These are phyloP conservation scores for Tricholoma terreum DNA, from an alignment of 768 basidiomycete species.

Conservation along the genomic window DNA sequence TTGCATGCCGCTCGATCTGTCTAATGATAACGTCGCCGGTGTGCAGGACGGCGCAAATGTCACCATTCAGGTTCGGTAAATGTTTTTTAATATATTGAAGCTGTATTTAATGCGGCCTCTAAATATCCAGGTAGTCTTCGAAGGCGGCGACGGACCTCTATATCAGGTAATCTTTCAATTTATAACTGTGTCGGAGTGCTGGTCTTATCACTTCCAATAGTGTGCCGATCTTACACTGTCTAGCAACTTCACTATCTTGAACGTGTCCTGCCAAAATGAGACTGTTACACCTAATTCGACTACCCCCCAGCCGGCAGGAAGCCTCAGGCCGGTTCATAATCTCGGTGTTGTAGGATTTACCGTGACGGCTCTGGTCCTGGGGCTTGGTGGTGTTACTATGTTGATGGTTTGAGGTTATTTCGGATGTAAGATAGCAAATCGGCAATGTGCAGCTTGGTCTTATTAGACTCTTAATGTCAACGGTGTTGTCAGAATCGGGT, in stretches of 20 bases:
- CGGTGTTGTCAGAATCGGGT: too few relatives aligned
- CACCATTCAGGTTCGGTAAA: conserved; percentile 52
- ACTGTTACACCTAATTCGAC: conserved; percentile 24
- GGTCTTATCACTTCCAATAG: conserved; percentile 37
- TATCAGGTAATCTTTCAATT: conserved; percentile 52
- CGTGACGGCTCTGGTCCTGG: neutral
- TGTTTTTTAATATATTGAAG: neutral
- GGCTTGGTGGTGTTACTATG: neutral
- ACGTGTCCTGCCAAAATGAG: conserved; percentile 35
- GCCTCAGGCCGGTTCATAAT: neutral
- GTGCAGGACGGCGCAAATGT: conserved; percentile 62
- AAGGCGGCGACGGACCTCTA: conserved; percentile 66
- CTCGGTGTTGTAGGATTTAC: neutral
- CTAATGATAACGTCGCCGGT: conserved; percentile 39
- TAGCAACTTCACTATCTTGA: conserved; percentile 43
- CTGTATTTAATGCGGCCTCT: conserved; percentile 14
- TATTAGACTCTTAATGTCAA: too few relatives aligned
- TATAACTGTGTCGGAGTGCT: conserved; percentile 8
- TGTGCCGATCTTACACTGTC: conserved; percentile 75
- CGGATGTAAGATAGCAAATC: too few relatives aligned
- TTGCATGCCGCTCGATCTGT: conserved; percentile 66
- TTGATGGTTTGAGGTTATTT: neutral
- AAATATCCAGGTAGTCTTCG: conserved; percentile 56
- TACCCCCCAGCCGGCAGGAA: conserved; percentile 11
- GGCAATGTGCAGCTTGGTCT: too few relatives aligned